phyloP scores from a whole-genome alignment of 2,329 filamentous ascomycete species.

The Pseudogymnoascus sp. region DNA sequence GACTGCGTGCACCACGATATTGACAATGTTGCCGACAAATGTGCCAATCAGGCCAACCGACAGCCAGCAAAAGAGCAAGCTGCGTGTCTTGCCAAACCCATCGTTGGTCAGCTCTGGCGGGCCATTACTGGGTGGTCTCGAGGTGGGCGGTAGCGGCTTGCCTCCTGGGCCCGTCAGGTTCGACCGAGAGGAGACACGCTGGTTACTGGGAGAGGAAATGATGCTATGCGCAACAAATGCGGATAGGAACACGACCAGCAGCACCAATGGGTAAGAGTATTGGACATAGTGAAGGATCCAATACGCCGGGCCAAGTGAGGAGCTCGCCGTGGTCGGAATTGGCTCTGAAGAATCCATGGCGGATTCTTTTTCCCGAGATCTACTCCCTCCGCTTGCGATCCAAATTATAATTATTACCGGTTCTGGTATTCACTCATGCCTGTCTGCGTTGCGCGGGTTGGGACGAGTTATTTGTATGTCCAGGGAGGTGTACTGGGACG shows the following conservation, averaged over 20 bases:
- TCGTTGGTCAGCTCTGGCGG: constrained; percentile 37
- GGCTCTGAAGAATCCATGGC: neutral
- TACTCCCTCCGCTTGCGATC: neutral
- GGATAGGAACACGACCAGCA: constrained; percentile 55
- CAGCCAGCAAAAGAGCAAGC: constrained; percentile 63
- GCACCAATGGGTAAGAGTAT: constrained; percentile 51
- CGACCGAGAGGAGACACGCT: constrained; percentile 31
- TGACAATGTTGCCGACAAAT: constrained; percentile 65
- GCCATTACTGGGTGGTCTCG: constrained; percentile 45
- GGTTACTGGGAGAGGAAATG: constrained; percentile 38
- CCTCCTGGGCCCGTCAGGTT: constrained; percentile 69
- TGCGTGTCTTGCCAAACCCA: constrained; percentile 34
- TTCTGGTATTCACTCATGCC: constrained; percentile 1
- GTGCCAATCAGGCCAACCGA: constrained; percentile 63
- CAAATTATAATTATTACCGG: neutral
- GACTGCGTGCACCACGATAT: constrained; percentile 68
- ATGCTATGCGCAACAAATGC: constrained; percentile 56
- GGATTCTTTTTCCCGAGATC: neutral
- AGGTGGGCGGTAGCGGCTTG: constrained; percentile 63
- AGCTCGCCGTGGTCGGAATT: neutral
- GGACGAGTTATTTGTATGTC: neutral
- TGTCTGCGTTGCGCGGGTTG: neutral
- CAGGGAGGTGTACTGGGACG: neutral
- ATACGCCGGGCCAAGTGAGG: neutral
- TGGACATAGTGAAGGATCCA: constrained; percentile 25